These are phyloP conservation scores for Ophiocordyceps sinensis DNA, from an alignment of 2,329 filamentous ascomycete species.

Conservation along the genomic window DNA sequence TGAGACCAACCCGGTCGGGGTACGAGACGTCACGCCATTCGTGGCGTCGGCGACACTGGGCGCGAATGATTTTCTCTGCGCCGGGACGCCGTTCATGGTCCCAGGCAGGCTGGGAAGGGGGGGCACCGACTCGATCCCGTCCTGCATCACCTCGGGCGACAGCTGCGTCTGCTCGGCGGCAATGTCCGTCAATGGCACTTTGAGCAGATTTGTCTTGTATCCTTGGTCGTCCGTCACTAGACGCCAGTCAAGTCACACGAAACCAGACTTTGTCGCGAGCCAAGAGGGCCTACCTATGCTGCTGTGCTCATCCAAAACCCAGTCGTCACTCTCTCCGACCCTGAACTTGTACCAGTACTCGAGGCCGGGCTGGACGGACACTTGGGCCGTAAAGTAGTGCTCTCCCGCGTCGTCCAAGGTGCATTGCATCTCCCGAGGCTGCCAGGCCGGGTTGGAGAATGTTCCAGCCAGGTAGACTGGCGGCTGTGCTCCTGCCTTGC, in stretches of 20 bases:
- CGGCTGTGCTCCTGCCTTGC: constrained; percentile 42
- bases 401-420: constrained; percentile 35
- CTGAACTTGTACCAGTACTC: constrained; percentile 65
- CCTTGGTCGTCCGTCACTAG: constrained; percentile 4
- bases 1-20: too few species aligned
- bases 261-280: background rate
- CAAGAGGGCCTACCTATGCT: constrained; percentile 35
- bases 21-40: too few species aligned
- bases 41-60: too few species aligned
- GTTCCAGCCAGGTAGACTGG: constrained; percentile 59
- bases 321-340: constrained; percentile 52
- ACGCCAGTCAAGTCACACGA: background rate
- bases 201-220: constrained; percentile 6
- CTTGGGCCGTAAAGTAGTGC: constrained; percentile 40
- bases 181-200: constrained; percentile 6
- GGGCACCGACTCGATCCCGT: background rate
- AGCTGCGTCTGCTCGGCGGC: background rate
- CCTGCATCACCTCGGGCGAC: constrained; percentile 2
- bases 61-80: too few species aligned
- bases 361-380: constrained; percentile 39
- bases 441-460: constrained; percentile 54
- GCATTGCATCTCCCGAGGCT: constrained; percentile 49
- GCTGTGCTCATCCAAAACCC: constrained; percentile 50
- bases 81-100: too few species aligned
- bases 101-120: too few species aligned